Conservation (phyloP, 1,284 basidiomycete genomes). For the Ganoderma multipileum region DNA sequence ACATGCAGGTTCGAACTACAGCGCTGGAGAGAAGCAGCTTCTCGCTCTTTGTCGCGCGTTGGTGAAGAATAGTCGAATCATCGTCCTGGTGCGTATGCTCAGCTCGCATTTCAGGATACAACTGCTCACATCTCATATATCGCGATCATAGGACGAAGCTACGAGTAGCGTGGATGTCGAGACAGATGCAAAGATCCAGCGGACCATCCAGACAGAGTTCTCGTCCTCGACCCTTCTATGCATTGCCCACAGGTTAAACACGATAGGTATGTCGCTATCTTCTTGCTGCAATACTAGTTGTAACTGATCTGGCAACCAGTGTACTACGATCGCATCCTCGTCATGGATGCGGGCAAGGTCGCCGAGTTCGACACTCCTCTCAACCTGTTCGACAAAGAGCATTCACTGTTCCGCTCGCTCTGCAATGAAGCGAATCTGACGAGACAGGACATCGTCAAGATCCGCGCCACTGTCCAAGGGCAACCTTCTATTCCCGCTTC, state of each 20-base stretch:
- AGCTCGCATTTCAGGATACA: not conserved
- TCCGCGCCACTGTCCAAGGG: constrained; percentile 39
- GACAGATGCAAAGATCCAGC: constrained; percentile 80
- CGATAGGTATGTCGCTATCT: constrained; percentile 58
- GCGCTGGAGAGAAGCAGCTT: constrained; percentile 81
- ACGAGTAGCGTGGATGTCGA: constrained; percentile 88
- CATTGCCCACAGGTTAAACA: constrained; percentile 81
- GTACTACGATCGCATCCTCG: constrained; percentile 78
- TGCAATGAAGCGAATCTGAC: constrained; percentile 77
- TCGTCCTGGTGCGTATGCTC: constrained; percentile 63
- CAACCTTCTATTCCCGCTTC: constrained; percentile 10
- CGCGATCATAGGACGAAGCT: constrained; percentile 64
- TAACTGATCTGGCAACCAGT: too few species aligned
- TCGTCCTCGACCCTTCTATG: constrained; percentile 67
- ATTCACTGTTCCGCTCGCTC: constrained; percentile 79
- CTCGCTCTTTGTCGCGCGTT: constrained; percentile 77
- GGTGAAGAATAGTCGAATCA: constrained; percentile 72
- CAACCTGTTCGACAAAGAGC: constrained; percentile 70
- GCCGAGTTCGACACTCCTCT: constrained; percentile 84
- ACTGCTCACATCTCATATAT: not conserved
- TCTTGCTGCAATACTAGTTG: too few species aligned
- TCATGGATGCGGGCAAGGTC: constrained; percentile 74
- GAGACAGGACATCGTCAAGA: constrained; percentile 57
- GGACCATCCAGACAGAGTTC: constrained; percentile 78
- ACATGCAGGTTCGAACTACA: constrained; percentile 68